Evolutionary conservation across 1,284 basidiomycete genomes (phyloP), one percentile per base, ranked within the genome.

Genomic region (Taiwanofungus camphoratus): DNA sequence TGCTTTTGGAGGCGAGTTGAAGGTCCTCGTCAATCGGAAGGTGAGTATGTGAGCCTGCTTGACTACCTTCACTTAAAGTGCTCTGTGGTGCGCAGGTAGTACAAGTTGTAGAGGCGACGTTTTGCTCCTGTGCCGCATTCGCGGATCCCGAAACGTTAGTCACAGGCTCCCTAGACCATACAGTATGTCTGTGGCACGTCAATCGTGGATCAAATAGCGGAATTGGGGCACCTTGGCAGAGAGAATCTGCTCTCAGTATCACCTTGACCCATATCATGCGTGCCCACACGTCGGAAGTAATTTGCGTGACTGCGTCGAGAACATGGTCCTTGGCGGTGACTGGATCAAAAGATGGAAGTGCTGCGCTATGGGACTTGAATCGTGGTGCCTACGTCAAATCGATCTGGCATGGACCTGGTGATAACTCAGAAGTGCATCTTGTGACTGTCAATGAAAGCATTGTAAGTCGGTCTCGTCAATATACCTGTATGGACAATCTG

Each of bases 331-430:
- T 94, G 16, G 76, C 83, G 12, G 78, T 95, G 35, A 94, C 87
- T 48, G 92, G 92, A 5, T 87, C 88, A 5, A 74, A 77, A 48
- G 92, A 96, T 54, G 86, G 89, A 1, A 88, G 82, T 46, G 91
- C 86, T 0, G 84, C 86, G 12, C 54, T 96, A 5, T 98, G 94
- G 94, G 94, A 97, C 60, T 71, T 92, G 42, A 96, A 97, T 57
- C 73, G 83, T 30, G 80, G 86, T 12, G 66, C 79, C 1, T 92
- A 92, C 52, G 77, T 86, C 11, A 68, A 83, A 41, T 85, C 85
- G 0, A 81, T 92, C 26, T 79, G 79, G 74, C 84, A 91, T 44
- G 75, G 72, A 8, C 53, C 62, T 1, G 62, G 64, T 4, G 67
- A 71, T 29, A 47, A 62, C 2, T 59, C 68, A 16, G 70, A 77